phyloP scores from a whole-genome alignment of 192 early-diverging fungal genomes.

The Entomortierella parvispora region DNA sequence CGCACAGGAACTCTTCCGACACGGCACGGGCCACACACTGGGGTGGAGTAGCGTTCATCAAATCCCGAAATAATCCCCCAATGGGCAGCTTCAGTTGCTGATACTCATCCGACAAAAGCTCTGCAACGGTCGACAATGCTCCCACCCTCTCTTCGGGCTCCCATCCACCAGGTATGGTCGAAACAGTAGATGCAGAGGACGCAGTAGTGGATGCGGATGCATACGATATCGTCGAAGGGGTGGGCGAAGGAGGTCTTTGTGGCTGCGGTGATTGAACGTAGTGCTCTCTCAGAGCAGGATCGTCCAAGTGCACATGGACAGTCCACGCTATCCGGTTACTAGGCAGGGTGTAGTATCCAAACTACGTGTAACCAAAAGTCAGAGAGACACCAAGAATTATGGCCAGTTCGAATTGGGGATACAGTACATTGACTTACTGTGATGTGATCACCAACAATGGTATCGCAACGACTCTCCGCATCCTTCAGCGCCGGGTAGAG shows the following conservation, averaged over 20 bases:
- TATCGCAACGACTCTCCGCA: not conserved
- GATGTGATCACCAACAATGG: not conserved
- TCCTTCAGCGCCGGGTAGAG: not conserved
- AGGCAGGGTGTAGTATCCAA: not conserved
- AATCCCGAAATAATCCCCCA: constrained; percentile 4
- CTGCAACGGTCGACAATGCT: not conserved
- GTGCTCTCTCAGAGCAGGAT: too few relatives aligned
- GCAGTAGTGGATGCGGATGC: not conserved
- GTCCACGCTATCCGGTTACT: constrained; percentile 12
- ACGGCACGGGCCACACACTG: not conserved
- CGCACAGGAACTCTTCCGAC: constrained; percentile 5
- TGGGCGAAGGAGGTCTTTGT: constrained; percentile 3
- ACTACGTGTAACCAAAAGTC: not conserved
- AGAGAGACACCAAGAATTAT: not conserved
- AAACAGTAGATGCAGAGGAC: not conserved
- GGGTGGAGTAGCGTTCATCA: constrained; percentile 6
- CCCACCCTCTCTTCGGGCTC: not conserved
- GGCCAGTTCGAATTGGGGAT: not conserved
- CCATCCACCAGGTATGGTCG: not conserved
- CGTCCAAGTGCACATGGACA: not conserved
- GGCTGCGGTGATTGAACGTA: not conserved
- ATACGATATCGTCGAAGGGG: not conserved
- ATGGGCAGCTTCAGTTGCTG: not conserved
- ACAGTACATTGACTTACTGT: too few relatives aligned
- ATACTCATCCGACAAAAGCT: not conserved